Evolutionary conservation across 352 stramenopile species (phyloP), one percentile per base, ranked within the genome.

Genomic region (Saprolegnia diclina): DNA sequence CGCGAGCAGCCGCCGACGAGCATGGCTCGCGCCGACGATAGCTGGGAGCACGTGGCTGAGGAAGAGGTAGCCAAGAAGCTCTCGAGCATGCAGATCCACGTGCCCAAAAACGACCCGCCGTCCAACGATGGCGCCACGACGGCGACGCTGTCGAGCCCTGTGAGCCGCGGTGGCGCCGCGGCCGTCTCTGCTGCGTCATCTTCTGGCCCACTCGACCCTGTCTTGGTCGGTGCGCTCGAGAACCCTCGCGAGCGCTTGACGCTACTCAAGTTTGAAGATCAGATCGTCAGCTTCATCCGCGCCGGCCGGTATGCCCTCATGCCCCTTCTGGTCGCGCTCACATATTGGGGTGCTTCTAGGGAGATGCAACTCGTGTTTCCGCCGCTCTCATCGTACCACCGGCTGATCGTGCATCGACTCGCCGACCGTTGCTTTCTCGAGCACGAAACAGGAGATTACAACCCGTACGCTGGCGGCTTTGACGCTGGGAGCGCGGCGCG

Each of bases 351-450:
- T 61, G 0, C 13, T 21, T 59, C 7, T 75, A 75, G 81, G 35
- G 85, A 93, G 74, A 66, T 71, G 55, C 83, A 94, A 57, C 76
- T 94, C 16, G 81, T 80, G 56, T 92, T 95, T 70, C 86, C 87
- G 38, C 84, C 87, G 50, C 68, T 94, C 32, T 95, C 88, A 26
- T 95, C 87, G 26, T 95, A 92, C 69, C 87, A 96, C 67, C 87
- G 88, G 6, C 79, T 96, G 10, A 92, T 96, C 73, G 73, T 98
- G 9, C 94, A 98, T 78, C 89, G 94, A 0, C 79, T 98, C 35
- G 93, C 90, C 0, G 90, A 98, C 72, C 85, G 94, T n/a, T 98
- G 96, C 74, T 73, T 75, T 13, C 82, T 98, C 56, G 80, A 94
- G 44, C 83, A 97, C 65, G 91, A 98, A 72, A 94, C 84, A 0